Conservation (phyloP, 345 rosid species). For the sweet orange (Citrus sinensis) region DNA sequence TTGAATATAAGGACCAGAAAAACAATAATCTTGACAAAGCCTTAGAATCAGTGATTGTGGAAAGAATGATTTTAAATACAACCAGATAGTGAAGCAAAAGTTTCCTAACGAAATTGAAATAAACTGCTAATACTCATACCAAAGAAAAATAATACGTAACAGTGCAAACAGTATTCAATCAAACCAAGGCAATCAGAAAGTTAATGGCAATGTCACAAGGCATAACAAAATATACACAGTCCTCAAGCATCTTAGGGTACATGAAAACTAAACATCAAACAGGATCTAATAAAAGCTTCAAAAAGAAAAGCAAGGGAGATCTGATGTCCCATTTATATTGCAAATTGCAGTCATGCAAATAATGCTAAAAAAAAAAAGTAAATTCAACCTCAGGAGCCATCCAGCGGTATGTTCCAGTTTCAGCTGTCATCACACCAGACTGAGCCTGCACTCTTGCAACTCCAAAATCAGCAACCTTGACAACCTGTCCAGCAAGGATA, state of each 20-base stretch:
- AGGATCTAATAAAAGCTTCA: slow-evolving; percentile 2
- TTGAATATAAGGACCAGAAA: background rate
- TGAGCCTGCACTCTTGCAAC: slow-evolving; percentile 93
- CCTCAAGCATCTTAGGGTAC: background rate
- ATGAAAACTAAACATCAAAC: background rate
- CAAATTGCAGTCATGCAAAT: slow-evolving; percentile 4
- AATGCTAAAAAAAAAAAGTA: slow-evolving; percentile 1
- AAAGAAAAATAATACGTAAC: background rate
- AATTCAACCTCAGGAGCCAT: slow-evolving; percentile 94
- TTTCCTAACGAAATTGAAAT: background rate
- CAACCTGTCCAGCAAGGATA: slow-evolving; percentile 53
- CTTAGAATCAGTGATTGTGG: background rate
- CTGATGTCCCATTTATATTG: slow-evolving; percentile 1
- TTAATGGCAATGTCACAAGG: background rate
- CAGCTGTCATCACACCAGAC: slow-evolving; percentile 96
- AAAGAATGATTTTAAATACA: background rate
- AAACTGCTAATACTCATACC: background rate
- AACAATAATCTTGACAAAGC: background rate
- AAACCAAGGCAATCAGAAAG: background rate
- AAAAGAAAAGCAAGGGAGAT: slow-evolving; percentile 7
- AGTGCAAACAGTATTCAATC: background rate
- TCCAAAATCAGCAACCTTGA: slow-evolving; percentile 97
- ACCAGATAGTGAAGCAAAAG: background rate
- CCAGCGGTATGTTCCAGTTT: slow-evolving; percentile 99
- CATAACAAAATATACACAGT: background rate